phyloP scores from a whole-genome alignment of 345 rosid species.

The Draba incana region DNA sequence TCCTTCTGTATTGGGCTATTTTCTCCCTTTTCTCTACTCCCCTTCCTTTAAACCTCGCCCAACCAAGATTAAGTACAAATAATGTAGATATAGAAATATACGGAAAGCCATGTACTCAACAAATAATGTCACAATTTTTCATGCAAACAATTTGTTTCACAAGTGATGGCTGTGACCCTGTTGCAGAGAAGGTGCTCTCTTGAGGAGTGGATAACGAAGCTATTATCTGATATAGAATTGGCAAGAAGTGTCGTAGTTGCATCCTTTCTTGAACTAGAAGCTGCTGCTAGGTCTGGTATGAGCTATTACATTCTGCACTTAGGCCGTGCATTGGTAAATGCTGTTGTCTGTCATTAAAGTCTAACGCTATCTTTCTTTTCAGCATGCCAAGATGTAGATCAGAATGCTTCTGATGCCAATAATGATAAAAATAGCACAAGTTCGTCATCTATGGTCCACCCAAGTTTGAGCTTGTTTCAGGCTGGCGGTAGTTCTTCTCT shows the following conservation, averaged over 20 bases:
- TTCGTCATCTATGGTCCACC: constrained; percentile 51
- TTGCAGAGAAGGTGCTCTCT: constrained; percentile 93
- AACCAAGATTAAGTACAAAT: background rate
- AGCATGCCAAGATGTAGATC: constrained; percentile 90
- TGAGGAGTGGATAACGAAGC: constrained; percentile 97
- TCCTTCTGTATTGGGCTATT: constrained; percentile 1
- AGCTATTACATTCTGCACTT: constrained; percentile 35
- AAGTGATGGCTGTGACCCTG: constrained; percentile 41
- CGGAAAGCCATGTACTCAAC: constrained; percentile 32
- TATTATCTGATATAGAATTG: constrained; percentile 90
- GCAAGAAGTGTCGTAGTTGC: constrained; percentile 90
- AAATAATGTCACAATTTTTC: background rate
- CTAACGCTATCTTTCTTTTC: constrained; percentile 42
- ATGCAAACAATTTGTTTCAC: constrained; percentile 24
- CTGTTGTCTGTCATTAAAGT: constrained; percentile 15
- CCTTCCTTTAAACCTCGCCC: background rate
- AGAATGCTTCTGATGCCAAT: constrained; percentile 53
- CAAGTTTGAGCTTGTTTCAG: constrained; percentile 56
- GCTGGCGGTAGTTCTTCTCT: constrained; percentile 70
- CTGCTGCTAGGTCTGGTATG: constrained; percentile 97
- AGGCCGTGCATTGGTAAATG: constrained; percentile 17
- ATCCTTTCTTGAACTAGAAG: constrained; percentile 97
- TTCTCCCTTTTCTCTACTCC: constrained; percentile 2
- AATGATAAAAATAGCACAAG: constrained; percentile 48
- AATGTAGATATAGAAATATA: constrained; percentile 5